A percentile compares a stretch with the other conserved stretches of the same genome.
Evolutionary conservation across 257 asterid species (phyloP).

Genomic region (Leptodermis oblonga): DNA sequence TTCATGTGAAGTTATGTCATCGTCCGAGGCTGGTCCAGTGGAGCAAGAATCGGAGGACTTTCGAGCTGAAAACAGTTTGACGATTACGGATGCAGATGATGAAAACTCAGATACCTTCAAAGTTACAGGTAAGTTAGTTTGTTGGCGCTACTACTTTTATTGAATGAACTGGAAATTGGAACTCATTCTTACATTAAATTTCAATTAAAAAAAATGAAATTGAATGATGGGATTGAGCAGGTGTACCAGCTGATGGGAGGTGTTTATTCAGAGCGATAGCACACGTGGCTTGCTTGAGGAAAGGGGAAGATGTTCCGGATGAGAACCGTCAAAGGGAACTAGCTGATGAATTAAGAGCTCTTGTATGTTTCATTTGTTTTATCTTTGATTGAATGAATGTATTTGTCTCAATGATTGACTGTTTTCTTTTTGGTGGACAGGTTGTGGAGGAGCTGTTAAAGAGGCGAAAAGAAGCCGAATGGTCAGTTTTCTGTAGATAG

Average conservation of each 20-base stretch:
- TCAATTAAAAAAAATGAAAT: not conserved
- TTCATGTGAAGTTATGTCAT: constrained; percentile 19
- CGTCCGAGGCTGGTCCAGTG: constrained; percentile 17
- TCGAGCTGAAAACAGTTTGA: not conserved
- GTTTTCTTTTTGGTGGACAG: constrained; percentile 28
- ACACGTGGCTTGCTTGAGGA: constrained; percentile 66
- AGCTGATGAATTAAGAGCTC: constrained; percentile 90
- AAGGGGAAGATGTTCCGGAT: constrained; percentile 64
- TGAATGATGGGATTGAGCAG: constrained; percentile 28
- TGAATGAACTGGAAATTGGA: not conserved
- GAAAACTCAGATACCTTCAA: constrained; percentile 36
- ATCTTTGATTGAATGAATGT: not conserved
- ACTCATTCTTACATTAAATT: not conserved
- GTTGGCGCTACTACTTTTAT: not conserved
- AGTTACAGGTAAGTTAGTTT: constrained; percentile 46
- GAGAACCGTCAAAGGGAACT: constrained; percentile 67
- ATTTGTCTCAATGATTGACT: not conserved
- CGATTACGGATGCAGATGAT: constrained; percentile 12
- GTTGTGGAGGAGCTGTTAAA: constrained; percentile 76
- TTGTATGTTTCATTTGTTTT: constrained; percentile 25
- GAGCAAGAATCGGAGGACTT: constrained; percentile 13
- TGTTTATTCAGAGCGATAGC: constrained; percentile 84
- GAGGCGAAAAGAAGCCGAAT: constrained; percentile 80
- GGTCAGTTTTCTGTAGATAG: constrained; percentile 28
- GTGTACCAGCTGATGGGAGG: constrained; percentile 75